A percentile compares a stretch with the other conserved stretches of the same genome.
phyloP scores from a whole-genome alignment of 768 basidiomycete species.

The Leucosporidium scottii region DNA sequence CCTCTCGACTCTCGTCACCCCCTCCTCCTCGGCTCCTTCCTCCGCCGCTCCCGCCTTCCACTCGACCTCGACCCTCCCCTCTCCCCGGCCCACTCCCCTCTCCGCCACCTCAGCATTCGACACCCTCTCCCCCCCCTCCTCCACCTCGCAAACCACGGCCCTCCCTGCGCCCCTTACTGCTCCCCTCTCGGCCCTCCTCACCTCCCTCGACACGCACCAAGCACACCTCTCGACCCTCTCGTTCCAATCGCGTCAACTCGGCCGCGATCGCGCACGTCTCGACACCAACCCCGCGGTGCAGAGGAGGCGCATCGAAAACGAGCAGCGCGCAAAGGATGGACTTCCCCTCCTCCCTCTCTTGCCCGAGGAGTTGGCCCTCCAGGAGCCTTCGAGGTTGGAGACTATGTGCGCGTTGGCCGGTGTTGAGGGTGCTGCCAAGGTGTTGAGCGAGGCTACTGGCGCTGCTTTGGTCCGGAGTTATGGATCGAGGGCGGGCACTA shows the following conservation, averaged over 20 bases:
- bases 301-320: slow-evolving; percentile 31
- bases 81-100: slow-evolving; percentile 6
- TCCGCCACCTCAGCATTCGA: slow-evolving; percentile 13
- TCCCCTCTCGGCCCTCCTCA: slow-evolving; percentile 28
- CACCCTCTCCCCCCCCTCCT: slow-evolving; percentile 27
- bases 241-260: slow-evolving; percentile 35
- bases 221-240: slow-evolving; percentile 34
- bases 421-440: slow-evolving; percentile 32
- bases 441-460: slow-evolving; percentile 5
- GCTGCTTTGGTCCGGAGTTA: slow-evolving; percentile 5
- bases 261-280: slow-evolving; percentile 32
- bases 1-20: slow-evolving; percentile 34
- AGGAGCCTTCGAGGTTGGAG: slow-evolving; percentile 32
- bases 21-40: slow-evolving; percentile 5
- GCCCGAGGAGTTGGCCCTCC: slow-evolving; percentile 26
- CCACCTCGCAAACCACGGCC: slow-evolving; percentile 11
- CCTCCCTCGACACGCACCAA: slow-evolving; percentile 34
- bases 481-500: slow-evolving; percentile 1
- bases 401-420: slow-evolving; percentile 30
- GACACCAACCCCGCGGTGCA: slow-evolving; percentile 28
- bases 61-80: slow-evolving; percentile 2
- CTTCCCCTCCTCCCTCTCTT: slow-evolving; percentile 25
- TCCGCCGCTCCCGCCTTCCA: slow-evolving; percentile 9
- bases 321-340: slow-evolving; percentile 29
- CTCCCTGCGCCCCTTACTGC: slow-evolving; percentile 26